Evolutionary conservation across 2,329 filamentous ascomycete species (phyloP).

Genomic region (Ceratocystis huliohia): DNA sequence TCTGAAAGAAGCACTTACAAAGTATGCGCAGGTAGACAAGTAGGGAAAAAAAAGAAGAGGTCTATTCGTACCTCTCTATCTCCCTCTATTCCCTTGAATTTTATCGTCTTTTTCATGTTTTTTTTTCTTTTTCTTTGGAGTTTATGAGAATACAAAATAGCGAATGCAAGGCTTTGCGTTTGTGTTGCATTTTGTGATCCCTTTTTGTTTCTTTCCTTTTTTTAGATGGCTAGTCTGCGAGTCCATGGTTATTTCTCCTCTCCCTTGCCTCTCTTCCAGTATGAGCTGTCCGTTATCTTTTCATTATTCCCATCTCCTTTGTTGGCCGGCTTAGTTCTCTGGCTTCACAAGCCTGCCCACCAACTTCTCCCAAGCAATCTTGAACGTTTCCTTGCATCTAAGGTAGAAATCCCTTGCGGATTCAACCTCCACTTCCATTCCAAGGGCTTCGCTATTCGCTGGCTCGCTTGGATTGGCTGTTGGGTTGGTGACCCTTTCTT

Average conservation of each 20-base stretch:
- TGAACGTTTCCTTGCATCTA: conserved; percentile 1
- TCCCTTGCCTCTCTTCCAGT: background rate
- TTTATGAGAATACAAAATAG: background rate
- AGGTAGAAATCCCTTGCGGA: conserved; percentile 1
- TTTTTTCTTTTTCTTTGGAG: background rate
- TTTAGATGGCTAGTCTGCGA: background rate
- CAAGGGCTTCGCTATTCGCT: background rate
- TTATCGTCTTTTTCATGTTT: background rate
- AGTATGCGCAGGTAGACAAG: background rate
- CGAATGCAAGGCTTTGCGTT: conserved; percentile 3
- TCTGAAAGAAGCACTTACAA: background rate
- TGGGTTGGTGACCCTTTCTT: background rate
- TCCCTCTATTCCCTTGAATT: background rate
- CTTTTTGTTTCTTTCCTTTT: background rate
- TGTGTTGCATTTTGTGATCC: conserved; percentile 5
- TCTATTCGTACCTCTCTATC: background rate
- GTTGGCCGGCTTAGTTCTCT: background rate
- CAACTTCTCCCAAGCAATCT: conserved; percentile 4
- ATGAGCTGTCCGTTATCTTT: conserved; percentile 4
- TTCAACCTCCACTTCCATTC: conserved; percentile 5
- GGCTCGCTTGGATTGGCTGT: background rate
- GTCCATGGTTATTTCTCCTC: background rate
- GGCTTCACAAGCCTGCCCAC: background rate
- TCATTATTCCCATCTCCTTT: conserved; percentile 2
- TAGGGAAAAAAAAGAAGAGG: background rate